A percentile compares a stretch with the other conserved stretches of the same genome.
Evolutionary conservation across 352 stramenopile genomes (phyloP).

Genomic region (Pythium diclinum): DNA sequence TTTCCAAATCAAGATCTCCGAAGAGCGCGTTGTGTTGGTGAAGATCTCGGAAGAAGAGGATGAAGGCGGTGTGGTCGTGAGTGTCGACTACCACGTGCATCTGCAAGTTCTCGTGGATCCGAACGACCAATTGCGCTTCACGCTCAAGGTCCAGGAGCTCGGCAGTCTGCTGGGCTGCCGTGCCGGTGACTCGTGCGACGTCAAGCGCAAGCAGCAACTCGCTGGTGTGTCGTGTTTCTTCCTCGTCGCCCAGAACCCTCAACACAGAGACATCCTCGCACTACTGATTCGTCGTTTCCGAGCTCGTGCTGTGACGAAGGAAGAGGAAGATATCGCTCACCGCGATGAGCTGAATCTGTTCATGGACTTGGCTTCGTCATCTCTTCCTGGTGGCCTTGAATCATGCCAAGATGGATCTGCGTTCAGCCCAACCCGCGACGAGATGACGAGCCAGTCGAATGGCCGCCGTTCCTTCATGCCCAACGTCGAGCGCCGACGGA

Average conservation of each 20-base stretch:
- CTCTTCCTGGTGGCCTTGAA: not conserved
- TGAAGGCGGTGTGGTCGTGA: slow-evolving; percentile 61
- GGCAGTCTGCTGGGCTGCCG: slow-evolving; percentile 67
- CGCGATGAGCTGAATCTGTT: slow-evolving; percentile 67
- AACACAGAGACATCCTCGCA: slow-evolving; percentile 77
- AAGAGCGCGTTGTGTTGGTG: slow-evolving; percentile 45
- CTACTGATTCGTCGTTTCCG: slow-evolving; percentile 75
- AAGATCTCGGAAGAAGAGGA: slow-evolving; percentile 76
- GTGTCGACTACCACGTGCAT: slow-evolving; percentile 47
- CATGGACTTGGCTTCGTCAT: slow-evolving; percentile 55
- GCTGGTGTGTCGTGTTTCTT: slow-evolving; percentile 67
- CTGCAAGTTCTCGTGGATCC: slow-evolving; percentile 75
- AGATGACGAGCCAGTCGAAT: not conserved
- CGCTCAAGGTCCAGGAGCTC: slow-evolving; percentile 73
- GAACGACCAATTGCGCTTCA: slow-evolving; percentile 60
- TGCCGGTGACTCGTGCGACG: slow-evolving; percentile 53
- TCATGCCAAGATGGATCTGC: not conserved
- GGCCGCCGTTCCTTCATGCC: not conserved
- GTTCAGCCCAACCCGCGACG: slow-evolving; percentile 1
- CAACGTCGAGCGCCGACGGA: not conserved
- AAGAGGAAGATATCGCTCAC: slow-evolving; percentile 56
- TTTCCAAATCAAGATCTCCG: slow-evolving; percentile 77
- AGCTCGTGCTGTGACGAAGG: slow-evolving; percentile 35
- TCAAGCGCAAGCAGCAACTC: slow-evolving; percentile 48
- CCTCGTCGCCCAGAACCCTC: slow-evolving; percentile 67